phyloP scores from a whole-genome alignment of 352 stramenopile genomes.

The Albugo candida region DNA sequence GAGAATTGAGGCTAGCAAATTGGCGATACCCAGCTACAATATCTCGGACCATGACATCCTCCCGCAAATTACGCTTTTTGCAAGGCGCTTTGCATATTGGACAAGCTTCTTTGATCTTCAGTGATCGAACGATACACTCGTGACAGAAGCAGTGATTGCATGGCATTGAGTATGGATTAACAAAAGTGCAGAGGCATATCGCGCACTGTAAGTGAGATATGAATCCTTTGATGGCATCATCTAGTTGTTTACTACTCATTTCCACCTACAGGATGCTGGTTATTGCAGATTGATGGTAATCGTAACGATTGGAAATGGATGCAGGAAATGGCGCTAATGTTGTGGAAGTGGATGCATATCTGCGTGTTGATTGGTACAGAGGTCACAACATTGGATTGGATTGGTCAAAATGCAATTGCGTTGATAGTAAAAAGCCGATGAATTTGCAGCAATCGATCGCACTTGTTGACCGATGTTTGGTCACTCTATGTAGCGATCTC shows the following conservation, averaged over 20 bases:
- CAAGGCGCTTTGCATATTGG: conserved; percentile 69
- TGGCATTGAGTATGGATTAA: conserved; percentile 42
- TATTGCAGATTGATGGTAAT: too few species aligned
- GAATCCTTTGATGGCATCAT: conserved; percentile 39
- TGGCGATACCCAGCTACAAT: conserved; percentile 35
- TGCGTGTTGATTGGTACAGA: too few species aligned
- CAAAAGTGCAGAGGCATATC: conserved; percentile 66
- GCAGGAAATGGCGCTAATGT: too few species aligned
- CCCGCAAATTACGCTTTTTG: conserved; percentile 55
- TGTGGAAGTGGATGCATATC: too few species aligned
- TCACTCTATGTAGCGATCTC: conserved; percentile 54
- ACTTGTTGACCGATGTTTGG: conserved; percentile 52
- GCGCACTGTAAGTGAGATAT: conserved; percentile 55
- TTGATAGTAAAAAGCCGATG: conserved; percentile 12
- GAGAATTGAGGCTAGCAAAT: conserved; percentile 5
- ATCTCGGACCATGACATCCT: conserved; percentile 58
- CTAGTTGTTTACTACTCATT: conserved; percentile 20
- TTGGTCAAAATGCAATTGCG: too few species aligned
- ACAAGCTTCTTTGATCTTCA: conserved; percentile 58
- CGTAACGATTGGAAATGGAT: too few species aligned
- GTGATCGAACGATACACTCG: conserved; percentile 66
- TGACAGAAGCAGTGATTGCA: conserved; percentile 81
- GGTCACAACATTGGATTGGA: too few species aligned
- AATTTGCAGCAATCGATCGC: conserved; percentile 46
- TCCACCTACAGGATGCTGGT: too few species aligned